These are phyloP conservation scores for Ogataea siamensis DNA, from an alignment of 805 yeast genomes.

Conservation along the genomic window DNA sequence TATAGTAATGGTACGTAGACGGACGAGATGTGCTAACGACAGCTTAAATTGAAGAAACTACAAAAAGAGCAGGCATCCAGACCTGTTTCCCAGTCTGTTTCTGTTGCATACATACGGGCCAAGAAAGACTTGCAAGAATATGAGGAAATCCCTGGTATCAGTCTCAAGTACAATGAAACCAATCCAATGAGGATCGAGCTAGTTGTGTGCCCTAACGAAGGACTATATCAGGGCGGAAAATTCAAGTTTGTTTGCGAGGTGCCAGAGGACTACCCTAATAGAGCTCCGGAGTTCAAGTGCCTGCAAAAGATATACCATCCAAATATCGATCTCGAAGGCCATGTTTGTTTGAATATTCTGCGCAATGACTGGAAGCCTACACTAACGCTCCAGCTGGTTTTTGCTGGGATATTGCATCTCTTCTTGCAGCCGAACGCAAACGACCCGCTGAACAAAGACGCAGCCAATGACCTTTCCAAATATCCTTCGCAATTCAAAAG, in stretches of 20 bases:
- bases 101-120: slow-evolving; percentile 70
- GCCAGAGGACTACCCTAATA: slow-evolving; percentile 80
- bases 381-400: slow-evolving; percentile 71
- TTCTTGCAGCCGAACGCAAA: slow-evolving; percentile 88
- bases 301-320: slow-evolving; percentile 82
- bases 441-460: slow-evolving; percentile 91
- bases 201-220: slow-evolving; percentile 63
- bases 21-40: neutral
- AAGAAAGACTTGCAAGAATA: slow-evolving; percentile 76
- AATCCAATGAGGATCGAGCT: slow-evolving; percentile 64
- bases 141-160: slow-evolving; percentile 55
- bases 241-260: slow-evolving; percentile 68
- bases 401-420: slow-evolving; percentile 81
- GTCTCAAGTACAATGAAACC: slow-evolving; percentile 43
- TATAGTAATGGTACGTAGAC: slow-evolving; percentile 11
- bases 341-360: slow-evolving; percentile 85
- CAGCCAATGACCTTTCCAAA: slow-evolving; percentile 58
- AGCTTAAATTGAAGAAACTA: slow-evolving; percentile 33
- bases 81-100: slow-evolving; percentile 19
- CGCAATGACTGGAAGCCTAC: slow-evolving; percentile 98
- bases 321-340: slow-evolving; percentile 86
- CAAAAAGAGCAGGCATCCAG: slow-evolving; percentile 27
- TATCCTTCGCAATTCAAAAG: slow-evolving; percentile 49
- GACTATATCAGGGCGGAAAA: slow-evolving; percentile 66
- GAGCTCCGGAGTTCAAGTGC: slow-evolving; percentile 84